Base-by-base conservation (phyloP, 2,329 filamentous ascomycete species). In the Penicillium brevicompactum region DNA sequence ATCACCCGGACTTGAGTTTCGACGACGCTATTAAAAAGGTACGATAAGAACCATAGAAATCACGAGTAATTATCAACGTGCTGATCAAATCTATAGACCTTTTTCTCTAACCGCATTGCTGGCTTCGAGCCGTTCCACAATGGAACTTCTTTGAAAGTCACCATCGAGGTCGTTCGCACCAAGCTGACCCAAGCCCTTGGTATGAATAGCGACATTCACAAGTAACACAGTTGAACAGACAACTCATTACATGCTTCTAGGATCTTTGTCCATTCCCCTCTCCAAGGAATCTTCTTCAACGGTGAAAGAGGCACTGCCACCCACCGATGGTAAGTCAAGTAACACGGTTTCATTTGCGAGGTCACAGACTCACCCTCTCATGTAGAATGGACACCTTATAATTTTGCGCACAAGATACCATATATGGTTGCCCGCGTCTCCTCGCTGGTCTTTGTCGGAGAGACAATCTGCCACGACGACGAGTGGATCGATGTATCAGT, bases 361-460 rank as follows among this genome's bases (percentile, higher is more conserved):
- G n/a, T 22, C 44, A 22, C 18, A 58, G 30, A 62, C 31, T n/a
- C 13, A 61, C 21, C 57, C 34, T 44, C 49, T 59, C 27, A 2
- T 59, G 31, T 31, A 68, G 82, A 84, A 57, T 85, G 83, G 83
- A 83, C 79, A 1, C 66, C 80, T 0, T 77, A 84, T 48, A 79
- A 77, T 60, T 76, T 84, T 61, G 80, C 83, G 37, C 77, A 78
- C 0, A 80, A 84, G 53, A 72, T 82, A 42, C 73, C 85, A 2
- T 74, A 80, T 21, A 74, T 80, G 4, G 73, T 86, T 10, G 79
- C 83, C 6, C 78, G 82, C 2, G 63, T 86, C 21, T 83, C 81
- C 24, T 81, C 83, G 2, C 31, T 60, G 21, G 53, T 63, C n/a
- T 68, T 69, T 24, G 43, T 67, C 7, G 67, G 66, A 2, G 51